Evolutionary conservation across 176 grass and related monocot genomes (phyloP).

Genomic region (Calamus simplicifolius): DNA sequence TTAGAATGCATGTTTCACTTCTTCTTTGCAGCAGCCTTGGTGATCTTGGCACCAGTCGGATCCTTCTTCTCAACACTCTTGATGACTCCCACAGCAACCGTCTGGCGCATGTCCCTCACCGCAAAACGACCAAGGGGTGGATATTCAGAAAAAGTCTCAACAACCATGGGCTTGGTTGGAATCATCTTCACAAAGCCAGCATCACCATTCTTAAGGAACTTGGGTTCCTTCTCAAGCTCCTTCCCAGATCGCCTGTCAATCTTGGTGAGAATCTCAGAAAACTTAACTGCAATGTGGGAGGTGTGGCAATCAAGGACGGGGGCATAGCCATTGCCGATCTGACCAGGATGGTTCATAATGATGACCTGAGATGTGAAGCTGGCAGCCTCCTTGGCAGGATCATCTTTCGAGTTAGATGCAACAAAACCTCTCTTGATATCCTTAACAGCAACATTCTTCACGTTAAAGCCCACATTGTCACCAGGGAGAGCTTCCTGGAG

Average conservation of each 20-base stretch:
- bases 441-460: conserved; percentile 85
- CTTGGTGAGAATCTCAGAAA: conserved; percentile 71
- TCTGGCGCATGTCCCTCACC: conserved; percentile 74
- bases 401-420: conserved; percentile 83
- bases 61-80: conserved; percentile 82
- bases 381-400: conserved; percentile 81
- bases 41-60: conserved; percentile 64
- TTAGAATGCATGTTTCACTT: conserved; percentile 34
- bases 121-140: conserved; percentile 69
- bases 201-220: conserved; percentile 92
- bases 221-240: conserved; percentile 85
- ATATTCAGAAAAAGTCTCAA: conserved; percentile 63
- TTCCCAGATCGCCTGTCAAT: conserved; percentile 83
- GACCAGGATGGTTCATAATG: conserved; percentile 95
- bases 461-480: conserved; percentile 77
- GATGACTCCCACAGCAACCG: conserved; percentile 77
- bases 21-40: conserved; percentile 86
- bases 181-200: conserved; percentile 86
- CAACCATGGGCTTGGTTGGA: conserved; percentile 94
- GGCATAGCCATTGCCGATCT: conserved; percentile 78
- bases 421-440: conserved; percentile 82
- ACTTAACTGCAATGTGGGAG: conserved; percentile 88
- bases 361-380: conserved; percentile 87
- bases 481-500: conserved; percentile 63
- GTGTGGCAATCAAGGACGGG: conserved; percentile 91